Conservation (phyloP, 495 filamentous ascomycete species). For the Polyplosphaeria fusca region DNA sequence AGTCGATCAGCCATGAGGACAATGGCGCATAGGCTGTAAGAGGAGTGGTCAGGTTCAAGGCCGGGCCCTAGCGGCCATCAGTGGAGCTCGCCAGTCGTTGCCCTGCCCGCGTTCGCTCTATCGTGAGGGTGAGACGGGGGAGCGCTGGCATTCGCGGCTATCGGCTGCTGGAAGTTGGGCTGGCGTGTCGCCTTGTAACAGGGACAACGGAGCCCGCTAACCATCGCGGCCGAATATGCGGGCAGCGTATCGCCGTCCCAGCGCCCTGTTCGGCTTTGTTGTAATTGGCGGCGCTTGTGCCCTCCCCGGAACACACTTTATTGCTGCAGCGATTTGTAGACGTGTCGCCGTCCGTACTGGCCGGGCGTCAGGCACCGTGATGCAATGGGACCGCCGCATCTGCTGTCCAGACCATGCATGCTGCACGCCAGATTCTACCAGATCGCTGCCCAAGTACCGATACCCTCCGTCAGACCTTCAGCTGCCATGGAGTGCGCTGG, state of each 20-base stretch:
- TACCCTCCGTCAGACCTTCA: slow-evolving; percentile 5
- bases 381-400: slow-evolving; percentile 17
- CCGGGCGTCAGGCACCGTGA: slow-evolving; percentile 5
- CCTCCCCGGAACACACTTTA: background rate
- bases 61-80: slow-evolving; percentile 4
- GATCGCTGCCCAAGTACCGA: slow-evolving; percentile 17
- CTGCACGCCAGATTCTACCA: slow-evolving; percentile 17
- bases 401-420: slow-evolving; percentile 5
- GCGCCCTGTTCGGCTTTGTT: background rate
- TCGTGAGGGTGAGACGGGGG: slow-evolving; percentile 25
- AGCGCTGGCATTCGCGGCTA: slow-evolving; percentile 24
- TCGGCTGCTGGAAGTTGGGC: background rate
- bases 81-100: slow-evolving; percentile 18
- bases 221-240: slow-evolving; percentile 15
- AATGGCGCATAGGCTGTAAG: slow-evolving; percentile 13
- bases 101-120: slow-evolving; percentile 18
- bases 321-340: slow-evolving; percentile 21
- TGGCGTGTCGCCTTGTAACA: slow-evolving; percentile 27
- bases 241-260: slow-evolving; percentile 28
- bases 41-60: slow-evolving; percentile 11
- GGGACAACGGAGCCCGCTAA: slow-evolving; percentile 1
- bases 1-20: slow-evolving; percentile 17
- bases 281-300: slow-evolving; percentile 15
- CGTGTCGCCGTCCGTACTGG: slow-evolving; percentile 26
- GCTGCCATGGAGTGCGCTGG: background rate